Percentiles rank a stretch among this genome's conserved stretches.
phyloP scores from a whole-genome alignment of 2,329 filamentous ascomycete genomes.

The Lasiodiplodia citricola region DNA sequence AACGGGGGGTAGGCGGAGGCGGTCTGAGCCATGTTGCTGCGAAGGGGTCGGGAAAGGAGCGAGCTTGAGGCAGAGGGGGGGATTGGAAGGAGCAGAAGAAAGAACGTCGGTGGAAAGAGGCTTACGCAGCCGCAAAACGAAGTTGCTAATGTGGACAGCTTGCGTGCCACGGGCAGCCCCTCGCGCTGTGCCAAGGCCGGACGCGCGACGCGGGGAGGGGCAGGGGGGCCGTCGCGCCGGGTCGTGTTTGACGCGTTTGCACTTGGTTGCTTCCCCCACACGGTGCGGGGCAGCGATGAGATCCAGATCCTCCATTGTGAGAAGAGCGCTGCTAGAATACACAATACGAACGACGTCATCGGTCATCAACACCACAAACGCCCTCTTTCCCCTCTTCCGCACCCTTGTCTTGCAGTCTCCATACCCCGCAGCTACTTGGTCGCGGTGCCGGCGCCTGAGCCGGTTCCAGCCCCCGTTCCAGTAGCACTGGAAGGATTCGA shows the following conservation, averaged over 20 bases:
- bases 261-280: neutral
- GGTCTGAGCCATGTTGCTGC: constrained; percentile 45
- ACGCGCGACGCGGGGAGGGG: constrained; percentile 2
- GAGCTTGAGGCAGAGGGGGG: neutral
- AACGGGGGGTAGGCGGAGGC: constrained; percentile 71
- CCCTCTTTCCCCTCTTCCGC: neutral
- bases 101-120: neutral
- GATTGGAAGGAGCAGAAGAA: neutral
- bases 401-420: neutral
- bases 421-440: neutral
- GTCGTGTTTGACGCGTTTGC: constrained; percentile 19
- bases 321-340: constrained; percentile 1
- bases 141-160: constrained; percentile 17
- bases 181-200: constrained; percentile 12
- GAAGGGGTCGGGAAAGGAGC: neutral
- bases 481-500: neutral
- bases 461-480: neutral
- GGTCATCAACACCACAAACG: neutral
- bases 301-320: neutral
- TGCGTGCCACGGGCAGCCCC: constrained; percentile 12
- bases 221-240: neutral
- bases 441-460: neutral
- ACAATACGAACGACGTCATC: constrained; percentile 1
- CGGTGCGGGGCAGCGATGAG: too few species aligned
- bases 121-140: neutral